Base-by-base conservation (phyloP, 2,329 filamentous ascomycete genomes). In the Xylaria sp. region DNA sequence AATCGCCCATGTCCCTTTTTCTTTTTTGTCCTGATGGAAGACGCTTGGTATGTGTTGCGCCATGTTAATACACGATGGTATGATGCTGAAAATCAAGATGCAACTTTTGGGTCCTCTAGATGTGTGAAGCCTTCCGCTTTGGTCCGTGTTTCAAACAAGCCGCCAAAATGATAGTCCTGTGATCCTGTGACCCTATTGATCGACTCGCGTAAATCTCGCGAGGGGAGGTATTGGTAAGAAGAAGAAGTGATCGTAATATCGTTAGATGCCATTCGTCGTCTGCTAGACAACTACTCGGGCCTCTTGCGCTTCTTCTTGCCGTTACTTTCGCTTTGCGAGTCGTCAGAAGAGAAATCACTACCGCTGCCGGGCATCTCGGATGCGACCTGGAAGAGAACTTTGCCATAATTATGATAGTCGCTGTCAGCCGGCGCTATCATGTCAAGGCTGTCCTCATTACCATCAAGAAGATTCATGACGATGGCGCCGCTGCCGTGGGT, bases 401-500 rank as follows among this genome's bases (percentile, higher is more conserved):
- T 90, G 73, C 93, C 92, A 68, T 93, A 87, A 67, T 86, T 85
- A 74, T 85, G 85, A 66, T 90, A 89, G 69, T 93, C 91, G n/a
- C 89, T 87, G 17, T 85, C 83, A 48, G 85, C 79, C 6, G 79
- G 78, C 17, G 80, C 65, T 80, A 83, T 83, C 80, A 82, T 80
- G 65, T 80, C 80, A 68, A 80, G 74, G 69, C 80, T 72, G 77
- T 79, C 79, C 4, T 93, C 91, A 51, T 87, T 87, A 64, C 91
- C 88, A 72, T 95, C 93, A 59, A 97, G 86, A 59, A 97, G 87
- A 77, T 93, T 93, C 91, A 98, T 95, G 77, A 97, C 90, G 73
- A 97, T 92, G 69, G 94, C 93, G 70, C 94, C 93, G 67, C 90
- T 92, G 65, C 94, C 94, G 78, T 99, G 96, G 4, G 96, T 99